Evolutionary conservation across 768 basidiomycete species (phyloP).

Genomic region (Suillus hirtellus): DNA sequence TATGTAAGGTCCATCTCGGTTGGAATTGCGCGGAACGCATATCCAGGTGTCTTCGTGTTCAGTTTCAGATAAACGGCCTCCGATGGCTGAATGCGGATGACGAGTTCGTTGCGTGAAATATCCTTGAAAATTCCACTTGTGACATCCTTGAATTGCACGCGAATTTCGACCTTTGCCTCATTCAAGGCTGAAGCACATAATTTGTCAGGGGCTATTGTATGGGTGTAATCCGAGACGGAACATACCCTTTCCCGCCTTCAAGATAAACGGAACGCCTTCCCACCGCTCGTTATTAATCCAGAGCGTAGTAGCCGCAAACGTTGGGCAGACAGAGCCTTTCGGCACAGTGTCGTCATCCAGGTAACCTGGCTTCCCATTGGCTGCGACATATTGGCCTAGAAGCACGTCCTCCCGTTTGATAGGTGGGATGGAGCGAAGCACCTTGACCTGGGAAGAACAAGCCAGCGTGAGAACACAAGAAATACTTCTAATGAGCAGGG

Average conservation of each 20-base stretch:
- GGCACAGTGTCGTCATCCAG: slow-evolving; percentile 96
- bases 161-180: slow-evolving; percentile 98
- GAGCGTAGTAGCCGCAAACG: slow-evolving; percentile 87
- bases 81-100: slow-evolving; percentile 93
- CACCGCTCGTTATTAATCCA: slow-evolving; percentile 95
- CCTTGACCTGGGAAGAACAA: slow-evolving; percentile 76
- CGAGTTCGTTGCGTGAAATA: slow-evolving; percentile 94
- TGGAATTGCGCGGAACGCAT: slow-evolving; percentile 86
- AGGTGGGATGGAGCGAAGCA: slow-evolving; percentile 86
- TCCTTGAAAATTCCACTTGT: slow-evolving; percentile 96
- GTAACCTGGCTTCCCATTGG: slow-evolving; percentile 97
- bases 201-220: slow-evolving; percentile 16
- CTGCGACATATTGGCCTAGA: slow-evolving; percentile 90
- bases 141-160: slow-evolving; percentile 97
- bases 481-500: slow-evolving; percentile 12
- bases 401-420: slow-evolving; percentile 77
- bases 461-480: slow-evolving; percentile 20
- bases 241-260: slow-evolving; percentile 96
- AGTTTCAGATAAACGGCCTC: slow-evolving; percentile 98
- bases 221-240: slow-evolving; percentile 15
- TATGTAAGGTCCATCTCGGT: slow-evolving; percentile 99
- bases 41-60: slow-evolving; percentile 92
- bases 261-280: slow-evolving; percentile 98
- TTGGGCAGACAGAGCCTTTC: slow-evolving; percentile 88
- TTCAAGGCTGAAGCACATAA: slow-evolving; percentile 67